A percentile compares a stretch with the other conserved stretches of the same genome.
Evolutionary conservation across 371 early-diverging fungal genomes (phyloP).

Genomic region (Apophysomyces ossiformis): DNA sequence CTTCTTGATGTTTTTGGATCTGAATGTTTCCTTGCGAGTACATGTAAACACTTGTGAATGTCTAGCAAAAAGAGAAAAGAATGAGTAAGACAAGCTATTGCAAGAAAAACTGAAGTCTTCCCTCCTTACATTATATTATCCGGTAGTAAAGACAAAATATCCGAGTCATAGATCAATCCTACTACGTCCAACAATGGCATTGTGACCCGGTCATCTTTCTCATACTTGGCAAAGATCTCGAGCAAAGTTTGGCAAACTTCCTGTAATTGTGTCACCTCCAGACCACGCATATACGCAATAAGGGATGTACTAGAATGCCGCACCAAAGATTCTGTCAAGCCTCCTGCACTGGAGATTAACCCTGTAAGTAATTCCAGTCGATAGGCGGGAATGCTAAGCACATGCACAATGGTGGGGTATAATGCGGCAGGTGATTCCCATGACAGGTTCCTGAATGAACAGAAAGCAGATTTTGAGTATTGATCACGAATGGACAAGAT

Average conservation of each 20-base stretch:
- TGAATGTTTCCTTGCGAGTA: constrained; percentile 43
- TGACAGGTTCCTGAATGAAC: constrained; percentile 42
- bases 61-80: constrained; percentile 14
- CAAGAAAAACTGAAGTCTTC: neutral
- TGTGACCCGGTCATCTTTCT: constrained; percentile 67
- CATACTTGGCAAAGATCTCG: constrained; percentile 48
- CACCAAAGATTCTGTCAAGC: constrained; percentile 82
- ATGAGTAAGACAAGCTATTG: constrained; percentile 9
- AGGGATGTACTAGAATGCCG: constrained; percentile 71
- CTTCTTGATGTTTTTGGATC: constrained; percentile 49
- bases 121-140: constrained; percentile 40
- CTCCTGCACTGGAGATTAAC: constrained; percentile 78
- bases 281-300: constrained; percentile 59
- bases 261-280: constrained; percentile 25
- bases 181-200: constrained; percentile 69
- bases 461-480: neutral
- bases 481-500: constrained; percentile 7
- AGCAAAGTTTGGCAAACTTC: constrained; percentile 43
- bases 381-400: constrained; percentile 61
- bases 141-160: constrained; percentile 43
- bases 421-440: constrained; percentile 74
- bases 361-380: constrained; percentile 69
- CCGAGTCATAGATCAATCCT: constrained; percentile 68
- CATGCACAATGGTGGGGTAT: constrained; percentile 64
- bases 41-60: constrained; percentile 34